Percentiles rank a stretch among this genome's conserved stretches.
phyloP scores from a whole-genome alignment of 192 early-diverging fungal genomes.

The Haplosporangium gracile region DNA sequence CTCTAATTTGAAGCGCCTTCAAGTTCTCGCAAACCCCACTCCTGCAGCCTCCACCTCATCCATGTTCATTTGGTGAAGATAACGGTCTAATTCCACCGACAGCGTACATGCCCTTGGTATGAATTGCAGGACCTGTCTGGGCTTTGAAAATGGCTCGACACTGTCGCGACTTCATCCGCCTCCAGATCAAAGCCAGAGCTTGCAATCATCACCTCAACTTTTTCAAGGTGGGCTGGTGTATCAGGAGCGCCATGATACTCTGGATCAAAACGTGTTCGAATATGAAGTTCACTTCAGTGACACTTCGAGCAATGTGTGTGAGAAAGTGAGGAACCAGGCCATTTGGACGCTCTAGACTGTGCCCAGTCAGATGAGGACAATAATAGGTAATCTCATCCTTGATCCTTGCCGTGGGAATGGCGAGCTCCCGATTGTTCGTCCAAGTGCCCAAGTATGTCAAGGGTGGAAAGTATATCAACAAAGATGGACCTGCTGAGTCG shows the following conservation, averaged over 20 bases:
- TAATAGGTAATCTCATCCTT: background rate
- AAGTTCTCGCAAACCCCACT: background rate
- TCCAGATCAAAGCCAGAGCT: background rate
- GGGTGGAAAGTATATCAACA: background rate
- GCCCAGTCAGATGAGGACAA: background rate
- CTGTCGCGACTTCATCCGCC: background rate
- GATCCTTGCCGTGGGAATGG: background rate
- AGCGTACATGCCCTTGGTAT: background rate
- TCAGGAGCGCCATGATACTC: too few species aligned
- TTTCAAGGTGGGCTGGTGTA: too few species aligned
- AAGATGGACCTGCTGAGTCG: background rate
- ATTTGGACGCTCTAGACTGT: fast-evolving
- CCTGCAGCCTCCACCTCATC: background rate
- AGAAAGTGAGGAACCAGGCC: background rate
- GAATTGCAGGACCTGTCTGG: background rate
- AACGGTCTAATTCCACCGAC: background rate
- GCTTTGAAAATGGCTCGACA: background rate
- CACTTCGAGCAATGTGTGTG: background rate
- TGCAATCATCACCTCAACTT: too few species aligned
- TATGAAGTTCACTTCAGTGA: too few species aligned
- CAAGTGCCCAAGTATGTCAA: too few species aligned
- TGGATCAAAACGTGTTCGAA: too few species aligned
- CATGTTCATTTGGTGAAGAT: background rate
- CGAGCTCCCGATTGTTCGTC: too few species aligned
- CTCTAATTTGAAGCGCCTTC: background rate